Evolutionary conservation across 805 yeast species (phyloP).

Genomic region (Limtongia smithiae): DNA sequence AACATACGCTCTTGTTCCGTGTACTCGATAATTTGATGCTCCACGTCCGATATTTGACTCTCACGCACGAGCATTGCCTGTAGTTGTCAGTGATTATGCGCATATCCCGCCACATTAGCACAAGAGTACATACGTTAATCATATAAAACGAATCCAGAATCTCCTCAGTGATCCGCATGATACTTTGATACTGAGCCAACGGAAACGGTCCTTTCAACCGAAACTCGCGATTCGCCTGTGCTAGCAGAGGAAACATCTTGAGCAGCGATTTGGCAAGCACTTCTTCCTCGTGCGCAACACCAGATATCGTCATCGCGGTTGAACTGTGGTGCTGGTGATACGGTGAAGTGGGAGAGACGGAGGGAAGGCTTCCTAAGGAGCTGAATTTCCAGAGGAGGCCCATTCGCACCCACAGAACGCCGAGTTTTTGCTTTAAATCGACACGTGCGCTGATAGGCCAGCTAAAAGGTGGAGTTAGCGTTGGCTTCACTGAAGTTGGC

Average conservation of each 20-base stretch:
- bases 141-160: slow-evolving; percentile 75
- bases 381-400: slow-evolving; percentile 75
- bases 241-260: slow-evolving; percentile 23
- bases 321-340: not conserved
- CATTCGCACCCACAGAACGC: slow-evolving; percentile 71
- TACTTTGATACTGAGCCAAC: slow-evolving; percentile 45
- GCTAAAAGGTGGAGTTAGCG: too few relatives aligned
- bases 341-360: not conserved
- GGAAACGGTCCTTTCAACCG: slow-evolving; percentile 75
- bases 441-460: slow-evolving; percentile 71
- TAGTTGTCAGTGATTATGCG: too few relatives aligned
- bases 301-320: not conserved
- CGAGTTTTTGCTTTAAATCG: slow-evolving; percentile 59
- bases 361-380: not conserved
- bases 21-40: slow-evolving; percentile 52
- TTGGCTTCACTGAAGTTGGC: slow-evolving; percentile 58
- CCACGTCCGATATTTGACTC: slow-evolving; percentile 50
- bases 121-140: slow-evolving; percentile 54
- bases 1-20: slow-evolving; percentile 38
- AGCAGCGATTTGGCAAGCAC: slow-evolving; percentile 28
- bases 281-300: slow-evolving; percentile 27
- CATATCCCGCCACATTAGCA: too few relatives aligned
- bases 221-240: slow-evolving; percentile 49
- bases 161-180: slow-evolving; percentile 55
- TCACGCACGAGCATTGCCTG: slow-evolving; percentile 56